phyloP scores from a whole-genome alignment of 305 asterid species.

The Stenogyne calaminthoides region DNA sequence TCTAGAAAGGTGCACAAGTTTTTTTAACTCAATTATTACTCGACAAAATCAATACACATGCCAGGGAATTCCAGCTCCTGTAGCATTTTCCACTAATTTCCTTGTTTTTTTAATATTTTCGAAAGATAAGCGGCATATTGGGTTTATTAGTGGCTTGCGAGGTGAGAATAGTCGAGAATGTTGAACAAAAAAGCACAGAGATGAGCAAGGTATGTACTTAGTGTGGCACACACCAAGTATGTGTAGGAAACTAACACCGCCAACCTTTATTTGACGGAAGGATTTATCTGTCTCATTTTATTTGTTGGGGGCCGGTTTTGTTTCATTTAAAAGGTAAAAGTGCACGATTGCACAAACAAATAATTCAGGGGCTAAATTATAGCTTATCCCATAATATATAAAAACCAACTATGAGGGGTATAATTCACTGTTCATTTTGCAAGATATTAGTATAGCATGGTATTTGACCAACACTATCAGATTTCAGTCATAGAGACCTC shows the following conservation, averaged over 20 bases:
- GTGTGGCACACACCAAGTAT: not conserved
- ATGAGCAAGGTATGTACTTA: not conserved
- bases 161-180: not conserved
- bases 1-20: not conserved
- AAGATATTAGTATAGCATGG: not conserved
- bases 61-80: constrained; percentile 27
- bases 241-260: not conserved
- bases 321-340: not conserved
- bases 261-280: not conserved
- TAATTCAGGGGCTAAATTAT: not conserved
- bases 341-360: not conserved
- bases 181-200: not conserved
- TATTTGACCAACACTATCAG: constrained; percentile 1
- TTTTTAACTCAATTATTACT: constrained; percentile 20
- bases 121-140: not conserved
- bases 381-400: not conserved
- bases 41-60: constrained; percentile 3
- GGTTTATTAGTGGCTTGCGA: not conserved
- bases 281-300: not conserved
- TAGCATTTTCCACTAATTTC: constrained; percentile 29
- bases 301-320: not conserved
- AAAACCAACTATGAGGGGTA: not conserved
- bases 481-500: not conserved
- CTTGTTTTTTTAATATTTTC: not conserved
- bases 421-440: not conserved